These are phyloP conservation scores for Maudiozyma humilis DNA, from an alignment of 1,139 yeast genomes.

Conservation along the genomic window DNA sequence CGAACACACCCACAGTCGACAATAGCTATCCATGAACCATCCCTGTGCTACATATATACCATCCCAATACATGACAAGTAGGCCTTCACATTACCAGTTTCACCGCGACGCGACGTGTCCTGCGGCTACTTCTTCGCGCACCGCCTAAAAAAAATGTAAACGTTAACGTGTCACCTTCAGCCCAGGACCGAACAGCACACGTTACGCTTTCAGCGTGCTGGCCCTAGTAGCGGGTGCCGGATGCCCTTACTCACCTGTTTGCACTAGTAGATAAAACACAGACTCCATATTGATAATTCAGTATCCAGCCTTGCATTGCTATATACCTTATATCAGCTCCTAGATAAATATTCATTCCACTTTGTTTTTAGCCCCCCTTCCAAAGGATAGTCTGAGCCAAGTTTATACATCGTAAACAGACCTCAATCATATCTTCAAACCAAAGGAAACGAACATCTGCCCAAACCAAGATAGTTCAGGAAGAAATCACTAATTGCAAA, in stretches of 20 bases:
- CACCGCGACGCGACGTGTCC: background rate
- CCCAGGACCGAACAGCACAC: background rate
- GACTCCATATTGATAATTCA: no score
- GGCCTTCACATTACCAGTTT: no score
- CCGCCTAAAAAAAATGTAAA: slow-evolving; percentile 1
- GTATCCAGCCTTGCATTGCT: no score
- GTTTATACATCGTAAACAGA: no score
- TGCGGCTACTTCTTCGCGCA: background rate
- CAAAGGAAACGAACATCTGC: no score
- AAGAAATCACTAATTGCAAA: background rate
- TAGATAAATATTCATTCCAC: no score
- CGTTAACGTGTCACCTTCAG: slow-evolving; percentile 8
- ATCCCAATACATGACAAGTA: background rate
- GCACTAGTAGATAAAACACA: no score
- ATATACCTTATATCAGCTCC: no score
- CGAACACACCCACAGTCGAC: background rate
- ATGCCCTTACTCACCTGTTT: no score
- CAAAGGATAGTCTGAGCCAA: no score
- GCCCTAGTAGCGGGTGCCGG: background rate
- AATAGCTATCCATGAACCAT: background rate
- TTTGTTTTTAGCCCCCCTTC: no score
- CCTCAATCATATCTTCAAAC: no score
- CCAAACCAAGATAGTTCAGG: background rate
- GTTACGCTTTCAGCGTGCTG: background rate
- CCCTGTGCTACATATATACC: background rate